Base-by-base conservation (phyloP, 192 early-diverging fungal genomes). In the Backusella mclennaniae region DNA sequence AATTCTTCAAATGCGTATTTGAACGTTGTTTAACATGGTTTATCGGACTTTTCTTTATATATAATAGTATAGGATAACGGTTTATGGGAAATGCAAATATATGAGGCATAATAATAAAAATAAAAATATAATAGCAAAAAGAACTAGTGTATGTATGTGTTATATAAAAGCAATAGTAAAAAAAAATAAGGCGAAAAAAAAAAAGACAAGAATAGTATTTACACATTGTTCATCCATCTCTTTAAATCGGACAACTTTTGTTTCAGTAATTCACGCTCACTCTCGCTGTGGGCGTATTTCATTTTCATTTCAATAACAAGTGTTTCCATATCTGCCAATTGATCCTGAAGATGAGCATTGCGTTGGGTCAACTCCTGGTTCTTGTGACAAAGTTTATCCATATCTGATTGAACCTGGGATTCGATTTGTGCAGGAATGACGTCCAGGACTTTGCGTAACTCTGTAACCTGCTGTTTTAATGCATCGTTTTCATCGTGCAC, bases 261-360 rank as follows among this genome's bases (percentile, higher is more conserved):
- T 19, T 85, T 79, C 76, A 96, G 79, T 7, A 79, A 72, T 35
- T 92, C 92, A 35, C 92, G 79, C 63, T 97, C 92, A 76, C 91
- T 93, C 76, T 96, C 96, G 76, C 87, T 91, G 79, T 96, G 91
- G 7, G 95, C 95, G 75, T 92, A 95, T 70, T 90, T 82, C 81
- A 92, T 83, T 80, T 96, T 95, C 69, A 91, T 90, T 73, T 90
- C 89, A 41, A 92, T 86, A 53, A 96, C 67, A 71, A 94, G 83
- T 17, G 85, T 83, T 79, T 94, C 92, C 80, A 91, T 82, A 67
- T 92, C 87, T 44, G 86, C 82, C 56, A 92, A 39, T 49, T 91
- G 85, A 74, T 92, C 88, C 66, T 91, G 88, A 29, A 93, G 80
- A 49, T 86, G 77, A 59, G 87, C 87, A 74, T 94, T 93, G 66